Base-by-base conservation (phyloP, 2,329 filamentous ascomycete species). In the Microdochium trichocladiopsis region DNA sequence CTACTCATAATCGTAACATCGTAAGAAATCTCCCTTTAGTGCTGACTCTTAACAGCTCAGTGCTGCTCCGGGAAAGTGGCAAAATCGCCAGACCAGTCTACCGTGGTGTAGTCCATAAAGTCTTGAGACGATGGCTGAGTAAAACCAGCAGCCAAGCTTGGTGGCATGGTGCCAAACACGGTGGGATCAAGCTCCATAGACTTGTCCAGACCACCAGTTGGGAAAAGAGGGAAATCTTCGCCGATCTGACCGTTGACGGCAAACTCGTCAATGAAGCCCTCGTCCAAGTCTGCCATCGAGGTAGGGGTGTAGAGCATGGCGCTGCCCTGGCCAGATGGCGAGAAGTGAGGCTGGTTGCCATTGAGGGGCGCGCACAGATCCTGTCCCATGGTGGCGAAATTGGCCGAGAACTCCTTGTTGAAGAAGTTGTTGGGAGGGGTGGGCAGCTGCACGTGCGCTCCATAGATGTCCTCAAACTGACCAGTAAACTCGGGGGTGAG, bases 301-400 rank as follows among this genome's bases (percentile, higher is more conserved):
- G 77, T 76, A 48, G 87, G 83, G 10, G 86, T 87, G 68, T 78
- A 87, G 28, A 90, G 76, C 71, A 88, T 87, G 1, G 83, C 72
- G 54, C 86, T 84, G 33, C 79, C 77, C 60, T 89, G 86, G 4
- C 84, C 87, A 51, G 77, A 75, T 9, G 86, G 86, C 3, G 87
- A 90, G 55, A 90, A 78, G 55, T 88, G 84, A 24, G 75, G 69
- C 28, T 25, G 23, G 47, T 45, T 45, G 21, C 70, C 66, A 28
- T 60, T 60, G 53, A 62, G 64, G n/a, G 69, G 68, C 28, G 69
- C 70, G 60, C 67, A 72, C 41, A 75, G 60, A 14, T 74, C 69
- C 5, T 67, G 60, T 4, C 62, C 58, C 51, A 68, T 72, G 53
- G 70, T 67, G 31, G 69, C 67, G 49, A 77, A 74, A 25, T 71